Base-by-base conservation (phyloP, 257 asterid species). In the Scutellaria minor region DNA sequence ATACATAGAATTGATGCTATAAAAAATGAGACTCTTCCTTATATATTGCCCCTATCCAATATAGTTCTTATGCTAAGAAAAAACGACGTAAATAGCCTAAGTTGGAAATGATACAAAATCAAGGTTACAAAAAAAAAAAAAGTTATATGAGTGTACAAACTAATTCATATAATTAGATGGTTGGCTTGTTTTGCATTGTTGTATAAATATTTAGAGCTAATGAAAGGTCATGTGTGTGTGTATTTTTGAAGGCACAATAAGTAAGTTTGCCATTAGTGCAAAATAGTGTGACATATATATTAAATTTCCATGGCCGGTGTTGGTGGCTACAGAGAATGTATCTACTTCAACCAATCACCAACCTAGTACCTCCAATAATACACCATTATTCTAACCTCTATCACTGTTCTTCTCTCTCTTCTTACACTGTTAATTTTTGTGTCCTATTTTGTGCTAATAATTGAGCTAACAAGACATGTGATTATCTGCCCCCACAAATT, bases 271-370 rank as follows among this genome's bases (percentile, higher is more conserved):
- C 79, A 51, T 68, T 53, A 54, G n/a, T 40, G 22, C 60, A n/a
- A 57, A 64, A 24, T 46, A 13, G 70, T 22, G 44, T 53, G 20
- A 27, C 45, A 14, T 31, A 9, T 31, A 9, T 5, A 14, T 24
- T 11, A 31, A 31, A 31, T 31, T 31, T 53, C 44, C 42, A 64
- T 24, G 61, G 59, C 44, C 68, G 14, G 27, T 65, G 9, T 39
- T 68, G 50, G 80, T 71, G 85, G 81, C 75, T 75, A 68, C 77
- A 72, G 79, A 45, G 58, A 20, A 35, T 58, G 70, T 18, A 63
- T 46, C 70, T 22, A 31, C 58, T 53, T 31, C 45, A 61, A 14
- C 80, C 80, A 75, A 75, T 68, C 24, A 31, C 1, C 24, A 60
- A 9, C 51, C 64, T 41, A 13, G 31, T 20, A 41, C 64, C 73